A percentile compares a stretch with the other conserved stretches of the same genome.
These are phyloP conservation scores for Solanum boliviense DNA, from an alignment of 257 asterid genomes.

Conservation along the genomic window DNA sequence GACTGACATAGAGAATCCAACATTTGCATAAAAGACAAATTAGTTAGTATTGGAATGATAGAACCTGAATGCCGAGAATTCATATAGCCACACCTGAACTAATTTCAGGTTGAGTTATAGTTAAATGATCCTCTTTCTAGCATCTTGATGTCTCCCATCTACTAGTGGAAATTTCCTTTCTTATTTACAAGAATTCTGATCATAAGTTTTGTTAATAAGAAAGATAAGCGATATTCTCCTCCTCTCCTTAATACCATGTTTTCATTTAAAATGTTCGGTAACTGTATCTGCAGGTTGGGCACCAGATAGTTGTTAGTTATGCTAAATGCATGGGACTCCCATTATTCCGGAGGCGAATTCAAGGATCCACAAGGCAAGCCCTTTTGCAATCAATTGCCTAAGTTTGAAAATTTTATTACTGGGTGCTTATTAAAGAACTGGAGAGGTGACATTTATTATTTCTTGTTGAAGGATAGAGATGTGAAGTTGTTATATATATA, in stretches of 20 bases:
- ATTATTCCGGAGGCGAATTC: conserved; percentile 83
- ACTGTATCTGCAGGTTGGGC: conserved; percentile 66
- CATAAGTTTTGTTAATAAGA: not conserved
- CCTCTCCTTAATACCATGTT: not conserved
- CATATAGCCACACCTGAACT: not conserved
- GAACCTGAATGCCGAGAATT: not conserved
- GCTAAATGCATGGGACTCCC: conserved; percentile 93
- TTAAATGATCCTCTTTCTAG: not conserved
- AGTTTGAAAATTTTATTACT: not conserved
- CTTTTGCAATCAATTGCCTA: not conserved
- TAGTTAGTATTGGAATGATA: not conserved
- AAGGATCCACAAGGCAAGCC: conserved; percentile 81
- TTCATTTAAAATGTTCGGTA: not conserved
- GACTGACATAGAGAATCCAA: not conserved
- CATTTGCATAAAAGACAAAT: not conserved
- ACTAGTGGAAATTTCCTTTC: not conserved
- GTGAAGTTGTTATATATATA: not conserved
- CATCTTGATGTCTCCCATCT: not conserved
- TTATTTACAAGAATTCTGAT: not conserved
- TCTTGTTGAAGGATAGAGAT: not conserved
- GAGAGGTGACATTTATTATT: not conserved
- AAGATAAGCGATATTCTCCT: not conserved
- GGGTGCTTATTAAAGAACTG: not conserved
- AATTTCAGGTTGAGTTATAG: not conserved
- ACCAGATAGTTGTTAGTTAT: conserved; percentile 76